A percentile compares a stretch with the other conserved stretches of the same genome.
Conservation (phyloP, 352 stramenopile genomes). For the Phytopythium boreale region DNA sequence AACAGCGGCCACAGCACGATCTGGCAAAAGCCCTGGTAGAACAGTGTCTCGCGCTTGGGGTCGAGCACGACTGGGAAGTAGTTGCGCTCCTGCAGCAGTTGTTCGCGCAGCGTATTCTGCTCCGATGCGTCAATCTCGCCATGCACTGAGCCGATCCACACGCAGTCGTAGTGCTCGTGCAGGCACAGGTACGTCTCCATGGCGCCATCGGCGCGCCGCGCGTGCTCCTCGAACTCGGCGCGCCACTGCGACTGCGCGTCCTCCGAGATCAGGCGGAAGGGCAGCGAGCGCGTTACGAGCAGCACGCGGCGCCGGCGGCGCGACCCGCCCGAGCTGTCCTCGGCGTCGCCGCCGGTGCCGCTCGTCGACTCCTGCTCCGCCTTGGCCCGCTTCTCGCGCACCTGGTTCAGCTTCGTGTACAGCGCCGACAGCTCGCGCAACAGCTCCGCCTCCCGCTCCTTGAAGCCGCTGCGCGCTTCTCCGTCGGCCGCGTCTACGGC, state of each 20-base stretch:
- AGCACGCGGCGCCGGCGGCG: slow-evolving; percentile 56
- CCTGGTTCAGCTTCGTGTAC: slow-evolving; percentile 82
- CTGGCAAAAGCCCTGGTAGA: slow-evolving; percentile 91
- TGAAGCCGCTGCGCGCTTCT: slow-evolving; percentile 30
- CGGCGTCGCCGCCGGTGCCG: slow-evolving; percentile 17
- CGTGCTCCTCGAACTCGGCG: slow-evolving; percentile 73
- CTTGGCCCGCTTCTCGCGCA: slow-evolving; percentile 74
- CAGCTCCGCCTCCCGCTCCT: slow-evolving; percentile 68
- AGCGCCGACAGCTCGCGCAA: slow-evolving; percentile 67
- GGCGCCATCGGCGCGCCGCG: slow-evolving; percentile 54
- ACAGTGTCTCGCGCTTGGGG: slow-evolving; percentile 79
- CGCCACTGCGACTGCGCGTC: slow-evolving; percentile 82
- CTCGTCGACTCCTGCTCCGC: slow-evolving; percentile 53
- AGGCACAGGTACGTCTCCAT: slow-evolving; percentile 78
- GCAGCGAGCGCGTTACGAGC: slow-evolving; percentile 71
- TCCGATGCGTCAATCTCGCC: slow-evolving; percentile 78
- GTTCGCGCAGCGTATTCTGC: slow-evolving; percentile 78
- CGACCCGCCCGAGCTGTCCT: slow-evolving; percentile 22
- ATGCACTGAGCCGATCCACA: slow-evolving; percentile 83
- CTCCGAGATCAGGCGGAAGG: slow-evolving; percentile 75
- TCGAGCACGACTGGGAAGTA: slow-evolving; percentile 91
- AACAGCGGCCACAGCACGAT: slow-evolving; percentile 91
- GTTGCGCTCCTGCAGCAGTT: slow-evolving; percentile 88
- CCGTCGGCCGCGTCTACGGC: not conserved
- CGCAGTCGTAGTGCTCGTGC: slow-evolving; percentile 79